Evolutionary conservation across 768 basidiomycete species (phyloP), one percentile per base, ranked within the genome.

Genomic region (Strobilomyces dryophilus): DNA sequence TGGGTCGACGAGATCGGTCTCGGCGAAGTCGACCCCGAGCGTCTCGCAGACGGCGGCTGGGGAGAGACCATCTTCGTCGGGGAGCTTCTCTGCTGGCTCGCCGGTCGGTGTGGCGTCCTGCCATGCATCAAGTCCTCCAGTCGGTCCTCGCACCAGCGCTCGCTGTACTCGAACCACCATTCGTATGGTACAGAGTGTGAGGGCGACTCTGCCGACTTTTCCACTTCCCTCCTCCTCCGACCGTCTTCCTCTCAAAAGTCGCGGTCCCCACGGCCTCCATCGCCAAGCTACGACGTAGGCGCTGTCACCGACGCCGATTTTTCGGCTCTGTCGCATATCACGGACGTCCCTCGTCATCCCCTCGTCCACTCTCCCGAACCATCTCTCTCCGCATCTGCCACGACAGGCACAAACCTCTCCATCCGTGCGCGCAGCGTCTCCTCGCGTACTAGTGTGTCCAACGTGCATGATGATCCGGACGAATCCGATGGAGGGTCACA

Each of bases 51-150:
- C 3, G 87, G 88, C 0, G 80, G 77, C 47, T 78, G 79, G 76
- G 79, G 82, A 17, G 89, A 89, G 61, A 76, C 81, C n/a, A 72
- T 79, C 9, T 85, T 79, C 53, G 70, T 92, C 10, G 87, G 77
- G 0, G 76, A 84, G 62, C 70, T 89, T 3, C 73, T 90, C 11
- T 87, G 85, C 62, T 87, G 84, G 84, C 76, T 89, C 20, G 86
- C 80, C 0, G 70, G 73, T 51, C 71, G 72, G 51, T 66, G 65
- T 37, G 77, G 79, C 1, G 62, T 74, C 15, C 39, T 68, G 15
- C 59, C 61, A 1, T 61, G 51, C 5, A 47, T 51, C 17, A 60
- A 12, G 14, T 52, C 57, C 0, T 47, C 59, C 0, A 40, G 42
- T 3, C 45, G 53, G 0, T 18, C 47, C 4, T 47, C 52, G 5